Evolutionary conservation across 2,329 filamentous ascomycete genomes (phyloP).

Genomic region (Tolypocladium tropicale): DNA sequence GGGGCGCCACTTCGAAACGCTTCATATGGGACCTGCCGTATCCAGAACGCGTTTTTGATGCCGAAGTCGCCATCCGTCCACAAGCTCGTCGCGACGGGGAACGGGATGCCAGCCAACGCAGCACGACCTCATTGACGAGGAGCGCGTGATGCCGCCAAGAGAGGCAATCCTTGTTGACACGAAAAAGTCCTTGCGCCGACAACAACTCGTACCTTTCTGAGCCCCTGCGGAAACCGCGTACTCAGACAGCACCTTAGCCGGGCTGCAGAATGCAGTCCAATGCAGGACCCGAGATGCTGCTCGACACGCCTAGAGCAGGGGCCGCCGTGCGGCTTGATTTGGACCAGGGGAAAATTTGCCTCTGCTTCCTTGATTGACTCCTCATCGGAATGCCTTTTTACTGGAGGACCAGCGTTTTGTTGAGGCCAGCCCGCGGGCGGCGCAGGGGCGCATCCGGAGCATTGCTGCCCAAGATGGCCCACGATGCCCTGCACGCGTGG

Average conservation of each 20-base stretch:
- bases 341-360: not conserved
- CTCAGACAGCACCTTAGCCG: not conserved
- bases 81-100: not conserved
- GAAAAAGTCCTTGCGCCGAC: not conserved
- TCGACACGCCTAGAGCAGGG: not conserved
- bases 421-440: not conserved
- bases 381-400: not conserved
- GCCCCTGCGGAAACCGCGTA: not conserved
- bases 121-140: too few species aligned
- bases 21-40: not conserved
- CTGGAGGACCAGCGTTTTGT: not conserved
- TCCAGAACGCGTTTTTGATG: not conserved
- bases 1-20: not conserved
- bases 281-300: not conserved
- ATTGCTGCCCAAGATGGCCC: slow-evolving; percentile 4
- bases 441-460: not conserved
- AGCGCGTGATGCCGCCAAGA: not conserved
- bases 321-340: not conserved
- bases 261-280: not conserved
- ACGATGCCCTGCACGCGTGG: not conserved
- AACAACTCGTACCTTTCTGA: not conserved
- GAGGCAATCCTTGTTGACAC: not conserved
- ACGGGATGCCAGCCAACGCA: too few species aligned
- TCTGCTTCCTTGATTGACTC: not conserved
- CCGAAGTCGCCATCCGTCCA: not conserved